Percentiles rank a stretch among this genome's conserved stretches.
Conservation (phyloP, 352 stramenopile species). For the Phytophthora cryptogea region DNA sequence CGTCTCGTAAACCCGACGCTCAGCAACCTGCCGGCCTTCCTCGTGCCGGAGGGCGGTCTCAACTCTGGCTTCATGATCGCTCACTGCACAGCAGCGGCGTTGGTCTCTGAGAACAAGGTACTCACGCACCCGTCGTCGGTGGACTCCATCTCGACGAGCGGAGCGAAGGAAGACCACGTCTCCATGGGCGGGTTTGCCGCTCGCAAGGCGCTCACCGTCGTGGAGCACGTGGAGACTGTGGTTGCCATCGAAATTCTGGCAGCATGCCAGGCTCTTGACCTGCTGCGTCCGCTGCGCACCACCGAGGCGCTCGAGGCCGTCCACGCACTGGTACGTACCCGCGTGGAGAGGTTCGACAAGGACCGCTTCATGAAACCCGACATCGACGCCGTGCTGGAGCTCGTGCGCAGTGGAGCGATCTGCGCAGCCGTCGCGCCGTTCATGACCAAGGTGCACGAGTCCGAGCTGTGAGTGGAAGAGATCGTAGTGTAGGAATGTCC, state of each 20-base stretch:
- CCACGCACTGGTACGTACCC: slow-evolving; percentile 75
- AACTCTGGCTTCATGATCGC: slow-evolving; percentile 94
- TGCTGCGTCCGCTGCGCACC: slow-evolving; percentile 81
- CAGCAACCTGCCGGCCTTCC: slow-evolving; percentile 85
- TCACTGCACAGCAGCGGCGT: slow-evolving; percentile 83
- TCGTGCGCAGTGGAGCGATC: slow-evolving; percentile 77
- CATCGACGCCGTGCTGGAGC: slow-evolving; percentile 81
- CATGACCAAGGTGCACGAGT: slow-evolving; percentile 55
- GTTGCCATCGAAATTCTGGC: slow-evolving; percentile 89
- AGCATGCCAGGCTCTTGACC: slow-evolving; percentile 88
- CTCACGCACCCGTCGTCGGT: slow-evolving; percentile 87
- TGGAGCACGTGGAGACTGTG: slow-evolving; percentile 88
- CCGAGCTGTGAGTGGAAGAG: slow-evolving; percentile 33
- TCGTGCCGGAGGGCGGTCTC: slow-evolving; percentile 84
- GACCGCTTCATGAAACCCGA: slow-evolving; percentile 90
- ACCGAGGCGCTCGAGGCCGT: slow-evolving; percentile 80
- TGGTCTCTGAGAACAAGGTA: slow-evolving; percentile 92
- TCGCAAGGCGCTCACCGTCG: slow-evolving; percentile 84
- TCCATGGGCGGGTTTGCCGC: slow-evolving; percentile 89
- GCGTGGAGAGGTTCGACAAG: slow-evolving; percentile 67
- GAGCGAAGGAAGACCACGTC: slow-evolving; percentile 90
- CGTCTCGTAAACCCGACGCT: slow-evolving; percentile 88
- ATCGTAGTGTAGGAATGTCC: neutral
- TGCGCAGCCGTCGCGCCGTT: slow-evolving; percentile 62
- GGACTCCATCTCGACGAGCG: slow-evolving; percentile 89